These are phyloP conservation scores for Carex kokanica DNA, from an alignment of 176 grass and related monocot genomes.

Conservation along the genomic window DNA sequence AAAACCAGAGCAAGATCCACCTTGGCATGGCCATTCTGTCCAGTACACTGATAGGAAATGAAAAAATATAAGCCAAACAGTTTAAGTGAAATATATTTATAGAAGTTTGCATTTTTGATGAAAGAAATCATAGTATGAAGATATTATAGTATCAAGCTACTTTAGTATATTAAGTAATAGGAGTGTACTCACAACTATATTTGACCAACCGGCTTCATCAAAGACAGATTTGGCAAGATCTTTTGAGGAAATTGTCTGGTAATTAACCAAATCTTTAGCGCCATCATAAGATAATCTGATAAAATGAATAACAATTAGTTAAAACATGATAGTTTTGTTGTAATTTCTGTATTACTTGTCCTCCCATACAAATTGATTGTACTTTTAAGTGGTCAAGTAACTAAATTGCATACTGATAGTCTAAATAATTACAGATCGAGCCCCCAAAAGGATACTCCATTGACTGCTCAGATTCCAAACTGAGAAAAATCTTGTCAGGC, in stretches of 20 bases:
- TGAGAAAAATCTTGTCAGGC: not conserved
- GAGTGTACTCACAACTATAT: slow-evolving; percentile 58
- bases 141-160: not conserved
- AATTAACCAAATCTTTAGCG: slow-evolving; percentile 60
- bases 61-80: slow-evolving; percentile 18
- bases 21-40: slow-evolving; percentile 32
- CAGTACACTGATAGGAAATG: slow-evolving; percentile 50
- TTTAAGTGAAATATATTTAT: not conserved
- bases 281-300: slow-evolving; percentile 49
- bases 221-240: slow-evolving; percentile 68
- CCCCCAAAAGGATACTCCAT: not conserved
- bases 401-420: not conserved
- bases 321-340: not conserved
- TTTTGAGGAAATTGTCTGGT: slow-evolving; percentile 62
- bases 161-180: not conserved
- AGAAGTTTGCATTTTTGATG: not conserved
- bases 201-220: slow-evolving; percentile 87
- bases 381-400: not conserved
- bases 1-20: slow-evolving; percentile 79
- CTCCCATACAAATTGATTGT: not conserved
- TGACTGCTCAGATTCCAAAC: not conserved
- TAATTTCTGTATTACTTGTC: not conserved
- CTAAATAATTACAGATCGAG: slow-evolving; percentile 2
- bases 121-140: not conserved
- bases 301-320: not conserved